Percentiles rank a stretch among this genome's conserved stretches.
phyloP scores from a whole-genome alignment of 1,284 basidiomycete genomes.

The Mrakiaceae sp. region DNA sequence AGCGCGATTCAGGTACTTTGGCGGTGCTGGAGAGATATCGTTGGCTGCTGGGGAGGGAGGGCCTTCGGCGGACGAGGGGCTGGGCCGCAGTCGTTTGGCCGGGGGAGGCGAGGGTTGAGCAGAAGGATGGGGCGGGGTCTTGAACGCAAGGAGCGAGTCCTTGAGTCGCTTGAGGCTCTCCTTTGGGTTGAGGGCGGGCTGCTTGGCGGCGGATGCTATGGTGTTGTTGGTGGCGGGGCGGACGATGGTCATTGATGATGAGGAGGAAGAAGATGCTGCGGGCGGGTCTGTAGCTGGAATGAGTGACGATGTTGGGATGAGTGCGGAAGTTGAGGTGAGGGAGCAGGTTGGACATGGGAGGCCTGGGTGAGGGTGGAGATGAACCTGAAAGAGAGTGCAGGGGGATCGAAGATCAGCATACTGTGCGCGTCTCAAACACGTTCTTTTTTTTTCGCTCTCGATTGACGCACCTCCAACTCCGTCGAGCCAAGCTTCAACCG shows the following conservation, averaged over 20 bases:
- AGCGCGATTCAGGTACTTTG: too few species aligned
- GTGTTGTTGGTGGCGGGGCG: not conserved
- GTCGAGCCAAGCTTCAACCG: conserved; percentile 4
- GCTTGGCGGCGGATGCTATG: not conserved
- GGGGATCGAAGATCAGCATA: not conserved
- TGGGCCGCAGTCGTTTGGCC: too few species aligned
- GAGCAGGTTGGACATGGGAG: conserved; percentile 8
- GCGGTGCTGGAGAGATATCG: too few species aligned
- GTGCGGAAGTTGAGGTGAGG: not conserved
- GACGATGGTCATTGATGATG: not conserved
- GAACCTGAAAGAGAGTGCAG: not conserved
- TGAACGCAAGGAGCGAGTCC: not conserved
- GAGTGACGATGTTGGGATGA: conserved; percentile 9
- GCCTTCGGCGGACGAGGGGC: too few species aligned
- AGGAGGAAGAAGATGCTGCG: not conserved
- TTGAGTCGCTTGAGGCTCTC: conserved; percentile 6
- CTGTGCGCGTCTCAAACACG: not conserved
- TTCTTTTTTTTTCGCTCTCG: too few species aligned
- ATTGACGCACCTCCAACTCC: conserved; percentile 6
- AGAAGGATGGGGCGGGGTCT: not conserved
- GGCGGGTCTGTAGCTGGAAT: not conserved
- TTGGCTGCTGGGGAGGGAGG: too few species aligned
- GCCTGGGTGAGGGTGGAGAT: not conserved
- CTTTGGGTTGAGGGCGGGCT: not conserved
- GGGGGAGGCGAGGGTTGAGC: too few species aligned